Evolutionary conservation across 805 yeast species (phyloP), one percentile per base, ranked within the genome.

Genomic region (Teunomyces panamensis): DNA sequence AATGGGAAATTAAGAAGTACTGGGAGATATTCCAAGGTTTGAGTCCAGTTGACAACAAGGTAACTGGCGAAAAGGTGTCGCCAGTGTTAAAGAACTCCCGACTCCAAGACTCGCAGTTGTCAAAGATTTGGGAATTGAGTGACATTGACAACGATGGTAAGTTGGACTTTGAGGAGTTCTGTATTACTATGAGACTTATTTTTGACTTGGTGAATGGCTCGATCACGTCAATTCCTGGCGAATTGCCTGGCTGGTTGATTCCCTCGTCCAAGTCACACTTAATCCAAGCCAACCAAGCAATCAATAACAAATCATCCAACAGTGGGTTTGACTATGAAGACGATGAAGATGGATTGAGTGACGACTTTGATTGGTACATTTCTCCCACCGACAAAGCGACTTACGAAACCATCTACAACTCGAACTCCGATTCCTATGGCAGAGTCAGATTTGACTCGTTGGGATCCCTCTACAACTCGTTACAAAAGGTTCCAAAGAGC

Each of bases 21-120:
- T 94, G 99, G 99, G 96, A 94, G 68, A 91, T 94, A 42, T 94
- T 94, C 74, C 83, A 85, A 54, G 96, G 97, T 10, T 79, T 94
- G 58, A 80, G 81, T 53, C 99, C 99, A 0, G 81, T 70, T 30
- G 79, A 82, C 46, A 90, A 89, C 62, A 84, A 86, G 62, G 77
- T 94, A 30, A 77, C 85, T 17, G 97, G 96, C 43, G 94, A 87
- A 49, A 84, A 86, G 63, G 95, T 91, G 16, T 79, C 87, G 28
- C 84, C 89, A 2, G 94, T 94, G 43, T 79, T 94, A 58, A 89
- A 88, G 67, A 94, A 94, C 69, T 89, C 97, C 39, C 85, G 88
- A 59, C 78, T 94, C 49, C 79, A 80, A 52, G 89, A 89, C 45
- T 77, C 79, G n/a, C 82, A 89, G 60, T 74, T 94, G 55, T 84